Percentiles rank a stretch among this genome's conserved stretches.
phyloP scores from a whole-genome alignment of 1,284 basidiomycete species.

The Erythrobasidium hasegawianum region DNA sequence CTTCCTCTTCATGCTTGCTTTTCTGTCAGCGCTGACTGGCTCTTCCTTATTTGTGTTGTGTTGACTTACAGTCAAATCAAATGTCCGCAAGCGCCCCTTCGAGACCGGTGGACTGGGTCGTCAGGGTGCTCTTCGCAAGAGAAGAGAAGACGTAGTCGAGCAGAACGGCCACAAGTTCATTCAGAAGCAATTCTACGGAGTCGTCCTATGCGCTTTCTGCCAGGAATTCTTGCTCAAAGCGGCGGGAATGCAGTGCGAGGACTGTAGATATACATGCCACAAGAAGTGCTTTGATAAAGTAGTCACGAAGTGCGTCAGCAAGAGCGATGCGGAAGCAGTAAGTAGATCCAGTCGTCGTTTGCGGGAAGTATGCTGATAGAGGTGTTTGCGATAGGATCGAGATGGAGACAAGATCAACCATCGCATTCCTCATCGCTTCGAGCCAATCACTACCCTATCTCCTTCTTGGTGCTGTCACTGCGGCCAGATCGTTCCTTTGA shows the following conservation, averaged over 20 bases:
- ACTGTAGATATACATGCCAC: slow-evolving; percentile 98
- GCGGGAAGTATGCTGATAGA: neutral
- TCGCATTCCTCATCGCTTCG: slow-evolving; percentile 97
- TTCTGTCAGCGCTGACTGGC: neutral
- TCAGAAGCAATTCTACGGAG: slow-evolving; percentile 87
- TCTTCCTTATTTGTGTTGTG: neutral
- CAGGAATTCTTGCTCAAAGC: slow-evolving; percentile 96
- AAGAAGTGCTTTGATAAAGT: slow-evolving; percentile 99
- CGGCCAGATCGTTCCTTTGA: slow-evolving; percentile 94
- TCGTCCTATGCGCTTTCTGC: slow-evolving; percentile 97
- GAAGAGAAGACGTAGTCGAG: slow-evolving; percentile 96
- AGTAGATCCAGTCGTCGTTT: too few relatives aligned
- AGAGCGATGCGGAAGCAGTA: slow-evolving; percentile 82
- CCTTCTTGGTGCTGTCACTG: slow-evolving; percentile 99
- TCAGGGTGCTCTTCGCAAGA: slow-evolving; percentile 95
- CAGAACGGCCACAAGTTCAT: slow-evolving; percentile 99
- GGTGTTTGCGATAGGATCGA: slow-evolving; percentile 61
- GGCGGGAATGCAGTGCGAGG: slow-evolving; percentile 96
- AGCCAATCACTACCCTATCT: slow-evolving; percentile 92
- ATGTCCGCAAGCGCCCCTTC: slow-evolving; percentile 86
- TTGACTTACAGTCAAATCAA: slow-evolving; percentile 82
- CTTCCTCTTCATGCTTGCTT: neutral
- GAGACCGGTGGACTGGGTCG: slow-evolving; percentile 89
- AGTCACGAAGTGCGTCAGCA: slow-evolving; percentile 98
- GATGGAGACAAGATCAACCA: slow-evolving; percentile 99